Conservation (phyloP, 164 flowering plant species). For the Protea cynaroides region DNA sequence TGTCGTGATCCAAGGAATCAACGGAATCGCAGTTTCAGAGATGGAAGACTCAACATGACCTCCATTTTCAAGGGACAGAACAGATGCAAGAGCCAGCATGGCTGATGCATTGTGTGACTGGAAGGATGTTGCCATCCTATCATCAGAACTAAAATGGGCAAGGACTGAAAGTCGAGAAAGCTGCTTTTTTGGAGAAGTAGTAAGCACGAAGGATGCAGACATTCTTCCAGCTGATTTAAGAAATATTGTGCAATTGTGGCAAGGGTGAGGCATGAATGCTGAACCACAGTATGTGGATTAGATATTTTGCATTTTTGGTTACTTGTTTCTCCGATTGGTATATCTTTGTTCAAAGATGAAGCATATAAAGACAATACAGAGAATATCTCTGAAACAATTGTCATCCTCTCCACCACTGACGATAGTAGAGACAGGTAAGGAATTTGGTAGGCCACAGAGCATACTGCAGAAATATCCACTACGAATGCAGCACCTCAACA, state of each 20-base stretch:
- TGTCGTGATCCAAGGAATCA: constrained; percentile 77
- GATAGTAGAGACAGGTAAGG: constrained; percentile 63
- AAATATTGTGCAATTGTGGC: constrained; percentile 73
- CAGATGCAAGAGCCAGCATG: constrained; percentile 88
- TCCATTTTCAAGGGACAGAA: constrained; percentile 72
- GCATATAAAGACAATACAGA: constrained; percentile 59
- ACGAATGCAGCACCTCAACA: constrained; percentile 67
- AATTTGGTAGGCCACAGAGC: constrained; percentile 80
- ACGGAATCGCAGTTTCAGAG: constrained; percentile 62
- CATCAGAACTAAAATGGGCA: constrained; percentile 65
- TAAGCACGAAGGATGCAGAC: constrained; percentile 73
- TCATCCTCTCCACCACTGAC: constrained; percentile 89
- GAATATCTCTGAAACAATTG: constrained; percentile 76
- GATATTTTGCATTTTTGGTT: constrained; percentile 45
- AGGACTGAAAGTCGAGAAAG: constrained; percentile 65
- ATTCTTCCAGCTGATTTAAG: constrained; percentile 68
- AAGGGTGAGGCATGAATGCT: constrained; percentile 66
- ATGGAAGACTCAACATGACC: constrained; percentile 45
- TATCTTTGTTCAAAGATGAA: constrained; percentile 39
- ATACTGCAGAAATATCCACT: constrained; percentile 40
- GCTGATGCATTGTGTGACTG: constrained; percentile 70
- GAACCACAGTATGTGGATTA: constrained; percentile 45
- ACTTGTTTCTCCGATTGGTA: constrained; percentile 37
- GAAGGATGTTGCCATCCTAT: constrained; percentile 33
- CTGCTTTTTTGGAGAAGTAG: constrained; percentile 67